Percentiles rank a stretch among this genome's conserved stretches.
Conservation (phyloP, 306 rosid species). For the Vigna unguiculata region DNA sequence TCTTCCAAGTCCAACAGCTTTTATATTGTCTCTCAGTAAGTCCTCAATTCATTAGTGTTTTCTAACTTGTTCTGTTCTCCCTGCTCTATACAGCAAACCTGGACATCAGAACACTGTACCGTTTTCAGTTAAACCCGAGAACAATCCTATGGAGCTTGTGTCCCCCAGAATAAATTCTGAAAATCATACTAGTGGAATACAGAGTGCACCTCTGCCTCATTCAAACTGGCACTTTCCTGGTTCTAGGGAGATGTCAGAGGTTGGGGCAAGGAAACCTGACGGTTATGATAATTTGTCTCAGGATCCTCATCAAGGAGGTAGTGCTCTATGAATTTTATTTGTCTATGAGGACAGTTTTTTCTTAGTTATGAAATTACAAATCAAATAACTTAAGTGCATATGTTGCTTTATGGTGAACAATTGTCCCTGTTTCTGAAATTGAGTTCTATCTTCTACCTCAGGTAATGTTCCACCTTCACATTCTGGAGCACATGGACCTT, state of each 20-base stretch:
- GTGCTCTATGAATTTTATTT: constrained; percentile 17
- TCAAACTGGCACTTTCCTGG: constrained; percentile 73
- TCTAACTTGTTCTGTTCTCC: constrained; percentile 35
- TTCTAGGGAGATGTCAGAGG: constrained; percentile 67
- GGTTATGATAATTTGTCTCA: constrained; percentile 60
- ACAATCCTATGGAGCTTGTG: constrained; percentile 72
- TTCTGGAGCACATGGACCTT: constrained; percentile 67
- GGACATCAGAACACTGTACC: constrained; percentile 63
- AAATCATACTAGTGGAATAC: constrained; percentile 58
- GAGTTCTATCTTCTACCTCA: constrained; percentile 52
- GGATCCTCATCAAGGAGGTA: constrained; percentile 88
- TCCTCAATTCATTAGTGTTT: constrained; percentile 21
- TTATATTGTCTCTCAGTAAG: constrained; percentile 20
- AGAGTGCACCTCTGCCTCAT: constrained; percentile 66
- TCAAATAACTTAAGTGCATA: constrained; percentile 44
- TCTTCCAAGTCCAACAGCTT: constrained; percentile 14
- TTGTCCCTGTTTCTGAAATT: constrained; percentile 54
- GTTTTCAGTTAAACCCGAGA: constrained; percentile 61
- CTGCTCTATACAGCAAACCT: constrained; percentile 56
- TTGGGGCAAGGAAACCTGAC: constrained; percentile 67
- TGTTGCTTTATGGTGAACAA: constrained; percentile 48
- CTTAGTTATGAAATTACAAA: constrained; percentile 29
- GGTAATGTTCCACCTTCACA: constrained; percentile 61
- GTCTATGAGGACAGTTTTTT: constrained; percentile 11
- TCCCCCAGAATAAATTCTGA: constrained; percentile 75